A percentile compares a stretch with the other conserved stretches of the same genome.
phyloP scores from a whole-genome alignment of 1,284 basidiomycete species.

The Sphaerobolus stellatus region DNA sequence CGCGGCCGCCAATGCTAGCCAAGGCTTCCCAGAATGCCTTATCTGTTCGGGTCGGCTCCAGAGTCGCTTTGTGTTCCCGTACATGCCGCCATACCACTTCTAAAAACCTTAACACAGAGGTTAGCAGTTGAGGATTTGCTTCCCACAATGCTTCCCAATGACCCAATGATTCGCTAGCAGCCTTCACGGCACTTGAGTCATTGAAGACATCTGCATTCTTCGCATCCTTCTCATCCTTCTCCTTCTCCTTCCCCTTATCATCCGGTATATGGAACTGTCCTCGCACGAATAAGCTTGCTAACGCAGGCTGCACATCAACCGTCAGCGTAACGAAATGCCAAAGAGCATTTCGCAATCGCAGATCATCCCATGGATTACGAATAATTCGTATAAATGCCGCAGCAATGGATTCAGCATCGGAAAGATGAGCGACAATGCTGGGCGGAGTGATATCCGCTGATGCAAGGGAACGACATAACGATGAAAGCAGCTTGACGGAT shows the following conservation, averaged over 20 bases:
- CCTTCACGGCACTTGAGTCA: constrained; percentile 53
- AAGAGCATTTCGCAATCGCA: constrained; percentile 65
- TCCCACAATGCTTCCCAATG: constrained; percentile 76
- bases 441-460: constrained; percentile 55
- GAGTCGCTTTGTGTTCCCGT: constrained; percentile 65
- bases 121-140: constrained; percentile 72
- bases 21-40: constrained; percentile 65
- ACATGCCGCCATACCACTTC: constrained; percentile 83
- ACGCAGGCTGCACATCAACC: constrained; percentile 83
- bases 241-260: constrained; percentile 38
- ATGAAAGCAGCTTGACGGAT: constrained; percentile 63
- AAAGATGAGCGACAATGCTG: constrained; percentile 70
- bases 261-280: constrained; percentile 63
- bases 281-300: constrained; percentile 79
- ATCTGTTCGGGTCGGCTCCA: constrained; percentile 58
- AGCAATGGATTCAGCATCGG: constrained; percentile 67
- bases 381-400: constrained; percentile 61
- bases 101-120: constrained; percentile 76
- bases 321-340: constrained; percentile 86
- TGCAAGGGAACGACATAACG: constrained; percentile 67
- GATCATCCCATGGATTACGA: constrained; percentile 70
- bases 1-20: constrained; percentile 57
- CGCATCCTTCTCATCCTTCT: constrained; percentile 20
- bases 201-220: constrained; percentile 31
- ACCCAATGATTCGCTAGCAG: constrained; percentile 64